These are phyloP conservation scores for Pseudotsuga menziesii DNA, from an alignment of 75 land plant species.

Conservation along the genomic window DNA sequence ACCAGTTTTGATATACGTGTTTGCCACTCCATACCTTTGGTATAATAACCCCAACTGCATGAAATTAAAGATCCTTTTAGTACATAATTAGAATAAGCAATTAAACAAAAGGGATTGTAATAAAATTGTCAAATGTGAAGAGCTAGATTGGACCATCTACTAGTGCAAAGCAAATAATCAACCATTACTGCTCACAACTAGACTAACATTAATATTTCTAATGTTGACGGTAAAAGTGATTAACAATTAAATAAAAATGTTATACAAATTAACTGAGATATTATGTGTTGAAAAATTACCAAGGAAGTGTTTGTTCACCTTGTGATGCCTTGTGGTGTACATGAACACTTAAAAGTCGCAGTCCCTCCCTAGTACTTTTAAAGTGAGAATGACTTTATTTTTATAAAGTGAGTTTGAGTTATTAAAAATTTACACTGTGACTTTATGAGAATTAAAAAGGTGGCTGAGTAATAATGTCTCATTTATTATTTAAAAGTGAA, in stretches of 20 bases:
- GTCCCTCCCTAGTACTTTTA: too few relatives aligned
- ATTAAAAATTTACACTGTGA: too few relatives aligned
- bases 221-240: not conserved
- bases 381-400: too few relatives aligned
- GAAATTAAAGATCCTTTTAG: not conserved
- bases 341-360: too few relatives aligned
- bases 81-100: not conserved
- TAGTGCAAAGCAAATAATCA: not conserved
- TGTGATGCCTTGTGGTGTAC: too few relatives aligned
- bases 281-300: too few relatives aligned
- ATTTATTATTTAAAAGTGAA: too few relatives aligned
- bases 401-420: too few relatives aligned
- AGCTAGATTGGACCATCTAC: not conserved
- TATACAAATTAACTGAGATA: too few relatives aligned
- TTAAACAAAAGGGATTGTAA: not conserved
- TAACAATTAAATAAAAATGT: not conserved
- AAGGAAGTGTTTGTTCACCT: too few relatives aligned
- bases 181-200: not conserved
- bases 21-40: conserved; percentile 61
- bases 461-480: too few relatives aligned
- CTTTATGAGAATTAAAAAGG: too few relatives aligned
- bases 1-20: conserved; percentile 35
- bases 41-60: conserved; percentile 68
- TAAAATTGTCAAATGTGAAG: not conserved
- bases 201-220: not conserved